phyloP scores from a whole-genome alignment of 345 rosid species.

The Brassica napus region DNA sequence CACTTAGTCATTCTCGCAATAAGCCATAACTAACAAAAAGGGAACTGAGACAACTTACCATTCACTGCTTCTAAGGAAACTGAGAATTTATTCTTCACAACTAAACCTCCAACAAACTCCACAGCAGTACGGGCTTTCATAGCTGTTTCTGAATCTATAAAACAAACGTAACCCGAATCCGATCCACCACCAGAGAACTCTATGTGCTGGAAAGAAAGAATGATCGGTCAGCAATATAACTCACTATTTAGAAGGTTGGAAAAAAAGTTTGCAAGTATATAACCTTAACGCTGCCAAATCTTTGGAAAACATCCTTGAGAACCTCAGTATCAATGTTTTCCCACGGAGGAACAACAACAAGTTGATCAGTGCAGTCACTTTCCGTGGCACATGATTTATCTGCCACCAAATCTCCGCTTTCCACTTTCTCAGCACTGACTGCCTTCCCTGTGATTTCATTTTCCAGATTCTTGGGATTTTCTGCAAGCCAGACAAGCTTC shows the following conservation, averaged over 20 bases:
- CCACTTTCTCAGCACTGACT: conserved; percentile 2
- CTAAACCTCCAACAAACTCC: conserved; percentile 46
- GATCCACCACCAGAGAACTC: conserved; percentile 47
- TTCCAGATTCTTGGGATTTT: conserved; percentile 10
- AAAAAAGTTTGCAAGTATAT: conserved; percentile 2
- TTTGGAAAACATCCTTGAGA: conserved; percentile 46
- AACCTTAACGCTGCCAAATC: conserved; percentile 54
- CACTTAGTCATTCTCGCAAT: neutral
- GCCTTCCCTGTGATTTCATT: conserved; percentile 11
- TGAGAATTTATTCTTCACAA: conserved; percentile 45
- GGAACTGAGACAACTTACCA: conserved; percentile 37
- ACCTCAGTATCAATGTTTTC: conserved; percentile 46
- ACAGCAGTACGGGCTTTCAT: conserved; percentile 55
- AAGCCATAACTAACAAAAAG: conserved; percentile 1
- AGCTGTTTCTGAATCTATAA: conserved; percentile 49
- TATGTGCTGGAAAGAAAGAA: conserved; percentile 39
- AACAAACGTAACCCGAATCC: conserved; percentile 47
- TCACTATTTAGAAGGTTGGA: neutral
- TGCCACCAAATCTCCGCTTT: conserved; percentile 10
- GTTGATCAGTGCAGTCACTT: conserved; percentile 13
- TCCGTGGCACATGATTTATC: conserved; percentile 24
- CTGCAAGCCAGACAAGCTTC: conserved; percentile 10
- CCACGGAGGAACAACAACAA: conserved; percentile 22
- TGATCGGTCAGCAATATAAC: neutral
- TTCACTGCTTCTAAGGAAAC: conserved; percentile 52